A percentile compares a stretch with the other conserved stretches of the same genome.
These are phyloP conservation scores for Penicillium atrosanguineum DNA, from an alignment of 495 filamentous ascomycete species.

Conservation along the genomic window DNA sequence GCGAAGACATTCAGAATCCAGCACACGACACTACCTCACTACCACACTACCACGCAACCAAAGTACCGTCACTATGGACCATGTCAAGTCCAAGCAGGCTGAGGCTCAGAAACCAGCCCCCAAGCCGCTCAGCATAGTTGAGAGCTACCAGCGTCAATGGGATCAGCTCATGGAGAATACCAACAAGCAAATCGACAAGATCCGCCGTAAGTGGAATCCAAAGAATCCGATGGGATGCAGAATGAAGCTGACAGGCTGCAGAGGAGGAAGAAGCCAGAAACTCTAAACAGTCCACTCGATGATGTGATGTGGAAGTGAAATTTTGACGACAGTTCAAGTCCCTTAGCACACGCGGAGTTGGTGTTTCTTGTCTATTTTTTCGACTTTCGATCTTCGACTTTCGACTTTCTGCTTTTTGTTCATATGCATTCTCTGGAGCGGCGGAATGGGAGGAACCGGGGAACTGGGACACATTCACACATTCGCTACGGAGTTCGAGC, in stretches of 20 bases:
- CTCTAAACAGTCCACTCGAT: constrained; percentile 7
- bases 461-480: neutral
- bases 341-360: neutral
- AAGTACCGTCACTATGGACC: constrained; percentile 8
- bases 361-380: constrained; percentile 1
- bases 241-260: constrained; percentile 13
- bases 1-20: neutral
- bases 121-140: constrained; percentile 12
- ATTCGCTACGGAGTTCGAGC: constrained; percentile 1
- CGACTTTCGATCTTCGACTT: neutral
- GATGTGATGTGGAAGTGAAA: neutral
- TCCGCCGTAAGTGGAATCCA: constrained; percentile 20
- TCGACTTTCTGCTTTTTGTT: neutral
- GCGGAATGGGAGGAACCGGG: neutral
- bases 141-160: constrained; percentile 25
- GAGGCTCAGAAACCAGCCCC: constrained; percentile 1
- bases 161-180: constrained; percentile 26
- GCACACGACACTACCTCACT: neutral
- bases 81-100: constrained; percentile 10
- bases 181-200: constrained; percentile 22
- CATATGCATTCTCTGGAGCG: neutral
- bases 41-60: neutral
- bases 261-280: constrained; percentile 22
- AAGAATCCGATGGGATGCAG: constrained; percentile 19
- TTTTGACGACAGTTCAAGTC: neutral